Conservation (phyloP, 495 filamentous ascomycete genomes). For the Ascodesmis nigricans region DNA sequence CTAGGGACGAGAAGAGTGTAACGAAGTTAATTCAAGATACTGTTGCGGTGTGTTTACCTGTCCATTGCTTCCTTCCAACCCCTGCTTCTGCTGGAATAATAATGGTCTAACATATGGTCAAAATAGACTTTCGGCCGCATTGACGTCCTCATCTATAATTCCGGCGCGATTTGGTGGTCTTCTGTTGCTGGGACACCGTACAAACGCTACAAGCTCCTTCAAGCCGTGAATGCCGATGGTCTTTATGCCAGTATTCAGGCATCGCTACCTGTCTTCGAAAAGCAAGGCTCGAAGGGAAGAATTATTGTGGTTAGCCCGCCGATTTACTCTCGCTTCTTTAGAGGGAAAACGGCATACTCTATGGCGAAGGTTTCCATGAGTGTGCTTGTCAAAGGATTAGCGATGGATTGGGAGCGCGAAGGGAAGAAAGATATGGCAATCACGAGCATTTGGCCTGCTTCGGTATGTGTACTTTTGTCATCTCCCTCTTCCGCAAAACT, state of each 20-base stretch:
- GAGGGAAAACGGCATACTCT: constrained; percentile 72
- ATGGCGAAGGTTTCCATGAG: constrained; percentile 75
- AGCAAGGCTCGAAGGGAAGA: constrained; percentile 31
- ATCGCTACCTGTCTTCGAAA: constrained; percentile 31
- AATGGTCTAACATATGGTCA: background rate
- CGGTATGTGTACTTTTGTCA: constrained; percentile 27
- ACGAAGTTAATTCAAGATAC: constrained; percentile 38
- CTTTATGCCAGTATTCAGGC: constrained; percentile 47
- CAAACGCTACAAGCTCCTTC: constrained; percentile 65
- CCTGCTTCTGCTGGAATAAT: too few relatives aligned
- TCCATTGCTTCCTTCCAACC: too few relatives aligned
- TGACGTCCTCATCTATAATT: constrained; percentile 62
- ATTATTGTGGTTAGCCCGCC: constrained; percentile 69
- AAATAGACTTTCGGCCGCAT: constrained; percentile 37
- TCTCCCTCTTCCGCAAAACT: too few relatives aligned
- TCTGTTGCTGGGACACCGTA: constrained; percentile 50
- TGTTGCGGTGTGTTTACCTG: constrained; percentile 28
- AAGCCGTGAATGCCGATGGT: constrained; percentile 57
- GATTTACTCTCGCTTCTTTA: constrained; percentile 65
- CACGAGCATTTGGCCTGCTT: constrained; percentile 64
- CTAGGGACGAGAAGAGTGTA: constrained; percentile 40
- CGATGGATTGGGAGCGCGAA: constrained; percentile 59
- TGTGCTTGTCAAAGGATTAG: constrained; percentile 57
- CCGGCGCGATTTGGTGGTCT: constrained; percentile 73
- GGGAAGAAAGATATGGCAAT: constrained; percentile 47